Evolutionary conservation across 177 flowering plant genomes (phyloP).

Genomic region (Vitis hybrid): DNA sequence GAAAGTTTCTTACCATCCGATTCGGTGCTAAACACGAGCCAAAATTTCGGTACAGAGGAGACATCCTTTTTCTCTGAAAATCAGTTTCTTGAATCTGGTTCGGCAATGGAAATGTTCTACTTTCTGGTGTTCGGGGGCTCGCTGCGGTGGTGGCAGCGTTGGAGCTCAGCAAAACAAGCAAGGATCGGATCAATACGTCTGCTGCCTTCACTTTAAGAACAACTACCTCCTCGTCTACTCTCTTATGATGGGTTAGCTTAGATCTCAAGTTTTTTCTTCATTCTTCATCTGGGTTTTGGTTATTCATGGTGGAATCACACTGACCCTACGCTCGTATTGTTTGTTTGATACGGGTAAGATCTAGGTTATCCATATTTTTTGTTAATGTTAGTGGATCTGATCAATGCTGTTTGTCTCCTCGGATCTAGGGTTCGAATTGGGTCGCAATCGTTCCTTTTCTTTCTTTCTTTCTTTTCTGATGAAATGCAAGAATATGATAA

Average conservation of each 20-base stretch:
- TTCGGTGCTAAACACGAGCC: too few species aligned
- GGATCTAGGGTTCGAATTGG: background rate
- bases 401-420: background rate
- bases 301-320: background rate
- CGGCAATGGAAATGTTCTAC: slow-evolving; percentile 84
- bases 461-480: too few species aligned
- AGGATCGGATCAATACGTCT: slow-evolving; percentile 80
- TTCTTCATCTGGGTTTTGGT: background rate
- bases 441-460: background rate
- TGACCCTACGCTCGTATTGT: background rate
- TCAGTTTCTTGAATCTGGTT: too few species aligned
- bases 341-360: background rate
- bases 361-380: background rate
- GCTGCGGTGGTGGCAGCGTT: slow-evolving; percentile 64
- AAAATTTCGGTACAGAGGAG: too few species aligned
- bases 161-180: slow-evolving; percentile 87
- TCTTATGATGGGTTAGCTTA: slow-evolving; percentile 91
- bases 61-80: too few species aligned
- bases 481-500: too few species aligned
- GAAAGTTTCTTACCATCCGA: too few species aligned
- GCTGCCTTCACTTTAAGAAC: slow-evolving; percentile 92
- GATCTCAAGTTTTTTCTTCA: background rate
- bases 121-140: slow-evolving; percentile 61
- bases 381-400: background rate
- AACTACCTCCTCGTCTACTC: slow-evolving; percentile 93